phyloP scores from a whole-genome alignment of 164 flowering plant genomes.

The Magnolia sinica region DNA sequence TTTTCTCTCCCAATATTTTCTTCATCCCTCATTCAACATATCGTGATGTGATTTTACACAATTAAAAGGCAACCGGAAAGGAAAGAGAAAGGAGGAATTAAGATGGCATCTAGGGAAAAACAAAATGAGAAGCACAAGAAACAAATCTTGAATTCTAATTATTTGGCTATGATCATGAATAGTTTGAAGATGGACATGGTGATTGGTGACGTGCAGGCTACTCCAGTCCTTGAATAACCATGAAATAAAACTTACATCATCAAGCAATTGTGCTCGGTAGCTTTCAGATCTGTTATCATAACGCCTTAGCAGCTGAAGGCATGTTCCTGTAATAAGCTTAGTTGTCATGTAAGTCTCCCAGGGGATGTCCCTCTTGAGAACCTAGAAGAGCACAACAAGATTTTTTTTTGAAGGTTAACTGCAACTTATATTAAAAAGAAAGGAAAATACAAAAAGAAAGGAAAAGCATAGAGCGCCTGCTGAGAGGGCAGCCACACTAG shows the following conservation, averaged over 20 bases:
- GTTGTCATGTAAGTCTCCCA: constrained; percentile 99
- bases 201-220: not conserved
- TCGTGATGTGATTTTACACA: not conserved
- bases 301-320: constrained; percentile 88
- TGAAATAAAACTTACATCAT: constrained; percentile 53
- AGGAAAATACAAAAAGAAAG: no score
- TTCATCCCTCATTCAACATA: no score
- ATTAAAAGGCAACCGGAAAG: not conserved
- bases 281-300: constrained; percentile 85
- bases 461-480: no score
- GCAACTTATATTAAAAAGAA: no score
- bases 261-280: constrained; percentile 72
- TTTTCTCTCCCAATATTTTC: no score
- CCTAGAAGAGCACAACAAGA: constrained; percentile 39
- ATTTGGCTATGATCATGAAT: not conserved
- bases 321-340: constrained; percentile 85
- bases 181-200: no score
- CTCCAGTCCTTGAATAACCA: not conserved
- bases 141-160: not conserved
- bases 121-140: not conserved
- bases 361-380: constrained; percentile 91
- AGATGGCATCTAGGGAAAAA: not conserved
- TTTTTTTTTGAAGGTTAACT: not conserved
- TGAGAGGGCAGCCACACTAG: no score
- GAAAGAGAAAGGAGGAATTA: not conserved